Percentiles rank a stretch among this genome's conserved stretches.
phyloP scores from a whole-genome alignment of 768 basidiomycete species.

The Thelephora ganbajun region DNA sequence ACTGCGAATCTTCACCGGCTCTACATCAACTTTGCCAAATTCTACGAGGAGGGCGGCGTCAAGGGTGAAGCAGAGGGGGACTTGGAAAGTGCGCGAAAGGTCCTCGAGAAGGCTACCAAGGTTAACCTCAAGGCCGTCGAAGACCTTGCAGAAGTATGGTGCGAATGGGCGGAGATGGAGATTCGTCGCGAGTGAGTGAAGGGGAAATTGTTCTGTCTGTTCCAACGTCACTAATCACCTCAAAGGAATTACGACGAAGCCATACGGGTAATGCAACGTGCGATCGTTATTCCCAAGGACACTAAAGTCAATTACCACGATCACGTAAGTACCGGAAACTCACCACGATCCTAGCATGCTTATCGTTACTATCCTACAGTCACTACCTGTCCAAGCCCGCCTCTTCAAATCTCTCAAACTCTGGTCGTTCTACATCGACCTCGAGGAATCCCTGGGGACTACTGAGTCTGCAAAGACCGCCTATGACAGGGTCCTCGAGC shows the following conservation, averaged over 20 bases:
- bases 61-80: conserved; percentile 69
- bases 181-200: conserved; percentile 77
- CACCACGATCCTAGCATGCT: neutral
- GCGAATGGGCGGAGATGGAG: conserved; percentile 99
- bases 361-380: conserved; percentile 26
- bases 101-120: conserved; percentile 84
- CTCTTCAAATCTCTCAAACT: conserved; percentile 96
- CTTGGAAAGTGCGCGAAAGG: conserved; percentile 76
- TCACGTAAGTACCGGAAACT: conserved; percentile 44
- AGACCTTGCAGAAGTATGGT: conserved; percentile 97
- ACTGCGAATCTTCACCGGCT: conserved; percentile 83
- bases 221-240: conserved; percentile 7
- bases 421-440: conserved; percentile 97
- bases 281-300: conserved; percentile 81
- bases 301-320: conserved; percentile 88
- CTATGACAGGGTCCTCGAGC: conserved; percentile 92
- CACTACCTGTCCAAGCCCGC: conserved; percentile 73
- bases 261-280: conserved; percentile 92
- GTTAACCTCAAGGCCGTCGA: conserved; percentile 93
- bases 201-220: neutral
- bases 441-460: conserved; percentile 93
- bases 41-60: conserved; percentile 91
- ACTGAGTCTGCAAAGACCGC: conserved; percentile 85
- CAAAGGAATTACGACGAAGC: conserved; percentile 94
- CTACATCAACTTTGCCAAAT: conserved; percentile 92